phyloP scores from a whole-genome alignment of 768 basidiomycete species.

The Hericium erinaceus region DNA sequence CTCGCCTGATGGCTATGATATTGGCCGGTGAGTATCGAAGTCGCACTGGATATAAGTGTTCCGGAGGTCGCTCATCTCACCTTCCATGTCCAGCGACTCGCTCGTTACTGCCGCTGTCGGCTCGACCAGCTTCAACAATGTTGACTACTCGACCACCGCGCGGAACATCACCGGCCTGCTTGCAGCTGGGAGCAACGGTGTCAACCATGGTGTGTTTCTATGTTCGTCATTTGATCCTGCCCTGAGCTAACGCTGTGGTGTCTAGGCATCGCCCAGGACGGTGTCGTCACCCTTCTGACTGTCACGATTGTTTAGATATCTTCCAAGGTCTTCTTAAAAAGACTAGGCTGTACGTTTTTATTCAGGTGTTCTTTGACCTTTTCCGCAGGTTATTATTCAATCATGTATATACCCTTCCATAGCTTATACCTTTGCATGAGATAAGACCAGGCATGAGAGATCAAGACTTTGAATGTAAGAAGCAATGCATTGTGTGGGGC shows the following conservation, averaged over 20 bases:
- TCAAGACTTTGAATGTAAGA: not conserved
- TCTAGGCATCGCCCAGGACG: slow-evolving; percentile 53
- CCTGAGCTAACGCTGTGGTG: slow-evolving; percentile 6
- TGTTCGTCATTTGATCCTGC: not conserved
- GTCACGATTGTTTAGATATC: slow-evolving; percentile 31
- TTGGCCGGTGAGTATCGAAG: slow-evolving; percentile 29
- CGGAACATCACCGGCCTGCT: slow-evolving; percentile 43
- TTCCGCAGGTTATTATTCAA: not conserved
- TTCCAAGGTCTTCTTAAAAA: not conserved
- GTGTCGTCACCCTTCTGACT: slow-evolving; percentile 41
- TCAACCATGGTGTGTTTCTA: slow-evolving; percentile 35
- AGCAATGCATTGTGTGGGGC: not conserved
- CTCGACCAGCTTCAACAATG: slow-evolving; percentile 28
- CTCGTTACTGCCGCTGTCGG: slow-evolving; percentile 32
- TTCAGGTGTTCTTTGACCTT: too few relatives aligned
- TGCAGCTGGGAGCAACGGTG: slow-evolving; percentile 34
- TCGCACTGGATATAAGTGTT: not conserved
- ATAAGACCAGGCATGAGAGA: not conserved
- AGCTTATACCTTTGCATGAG: not conserved
- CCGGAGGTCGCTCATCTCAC: not conserved
- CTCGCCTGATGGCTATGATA: slow-evolving; percentile 38
- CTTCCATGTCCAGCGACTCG: slow-evolving; percentile 20
- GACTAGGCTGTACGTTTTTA: too few relatives aligned
- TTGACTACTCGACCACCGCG: slow-evolving; percentile 37
- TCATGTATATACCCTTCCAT: not conserved